Evolutionary conservation across 805 yeast species (phyloP).

Genomic region (Candida boleticola): DNA sequence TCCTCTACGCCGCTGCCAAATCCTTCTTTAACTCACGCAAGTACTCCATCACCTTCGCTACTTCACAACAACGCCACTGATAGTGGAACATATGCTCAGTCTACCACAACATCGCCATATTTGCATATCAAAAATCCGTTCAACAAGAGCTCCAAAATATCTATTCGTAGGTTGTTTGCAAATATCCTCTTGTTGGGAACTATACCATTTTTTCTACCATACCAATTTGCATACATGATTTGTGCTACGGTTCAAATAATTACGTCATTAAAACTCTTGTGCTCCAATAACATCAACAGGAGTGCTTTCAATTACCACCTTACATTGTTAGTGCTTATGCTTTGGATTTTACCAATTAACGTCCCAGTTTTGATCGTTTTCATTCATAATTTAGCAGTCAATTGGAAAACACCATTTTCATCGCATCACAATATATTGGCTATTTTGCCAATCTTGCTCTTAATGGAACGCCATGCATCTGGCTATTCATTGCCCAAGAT

Average conservation of each 20-base stretch:
- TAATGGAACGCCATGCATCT: slow-evolving; percentile 55
- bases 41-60: background rate
- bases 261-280: slow-evolving; percentile 41
- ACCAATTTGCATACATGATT: slow-evolving; percentile 71
- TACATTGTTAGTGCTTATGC: slow-evolving; percentile 63
- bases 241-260: slow-evolving; percentile 56
- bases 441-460: slow-evolving; percentile 64
- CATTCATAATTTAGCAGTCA: slow-evolving; percentile 71
- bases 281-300: slow-evolving; percentile 6
- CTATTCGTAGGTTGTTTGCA: slow-evolving; percentile 24
- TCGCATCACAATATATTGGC: slow-evolving; percentile 85
- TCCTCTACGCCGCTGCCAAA: background rate
- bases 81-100: too few species aligned
- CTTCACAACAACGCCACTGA: background rate
- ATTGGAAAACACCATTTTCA: slow-evolving; percentile 81
- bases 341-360: slow-evolving; percentile 78
- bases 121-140: background rate
- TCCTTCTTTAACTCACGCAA: background rate
- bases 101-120: too few species aligned
- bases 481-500: slow-evolving; percentile 46
- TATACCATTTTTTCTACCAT: slow-evolving; percentile 70
- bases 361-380: slow-evolving; percentile 78
- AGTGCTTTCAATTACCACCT: slow-evolving; percentile 55
- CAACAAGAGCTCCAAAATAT: background rate
- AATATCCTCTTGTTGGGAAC: slow-evolving; percentile 34